Evolutionary conservation across 2,329 filamentous ascomycete genomes (phyloP).

Genomic region (Calonectria fujianensis): DNA sequence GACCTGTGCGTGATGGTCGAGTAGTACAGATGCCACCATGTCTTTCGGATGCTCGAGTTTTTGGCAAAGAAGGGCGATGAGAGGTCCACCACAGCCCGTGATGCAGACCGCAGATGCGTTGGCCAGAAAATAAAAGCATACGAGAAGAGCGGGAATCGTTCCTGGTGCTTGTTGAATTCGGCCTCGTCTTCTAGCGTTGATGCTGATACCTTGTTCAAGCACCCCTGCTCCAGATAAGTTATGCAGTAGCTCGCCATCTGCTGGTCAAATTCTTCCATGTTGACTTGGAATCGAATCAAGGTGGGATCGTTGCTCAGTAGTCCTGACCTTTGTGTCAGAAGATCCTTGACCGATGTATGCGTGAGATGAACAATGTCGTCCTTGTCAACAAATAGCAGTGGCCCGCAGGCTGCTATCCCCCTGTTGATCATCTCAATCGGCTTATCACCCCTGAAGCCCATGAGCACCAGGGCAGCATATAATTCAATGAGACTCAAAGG

Average conservation of each 20-base stretch:
- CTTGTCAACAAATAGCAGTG: constrained; percentile 1
- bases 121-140: constrained; percentile 19
- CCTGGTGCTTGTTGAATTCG: constrained; percentile 13
- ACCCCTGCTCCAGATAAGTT: constrained; percentile 1
- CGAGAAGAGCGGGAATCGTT: neutral
- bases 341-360: constrained; percentile 9
- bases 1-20: neutral
- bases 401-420: neutral
- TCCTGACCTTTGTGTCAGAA: neutral
- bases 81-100: neutral
- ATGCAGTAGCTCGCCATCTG: neutral
- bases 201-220: constrained; percentile 8
- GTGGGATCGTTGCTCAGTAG: neutral
- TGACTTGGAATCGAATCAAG: constrained; percentile 6
- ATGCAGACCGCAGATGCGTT: neutral
- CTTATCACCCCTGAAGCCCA: neutral
- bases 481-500: neutral
- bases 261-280: neutral
- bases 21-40: constrained; percentile 20
- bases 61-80: constrained; percentile 4
- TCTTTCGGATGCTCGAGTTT: constrained; percentile 7
- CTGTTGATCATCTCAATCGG: constrained; percentile 7
- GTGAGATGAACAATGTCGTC: constrained; percentile 9
- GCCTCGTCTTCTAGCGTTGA: neutral
- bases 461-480: constrained; percentile 12